Conservation (phyloP, 2,329 filamentous ascomycete species). For the Clathrospora elynae region DNA sequence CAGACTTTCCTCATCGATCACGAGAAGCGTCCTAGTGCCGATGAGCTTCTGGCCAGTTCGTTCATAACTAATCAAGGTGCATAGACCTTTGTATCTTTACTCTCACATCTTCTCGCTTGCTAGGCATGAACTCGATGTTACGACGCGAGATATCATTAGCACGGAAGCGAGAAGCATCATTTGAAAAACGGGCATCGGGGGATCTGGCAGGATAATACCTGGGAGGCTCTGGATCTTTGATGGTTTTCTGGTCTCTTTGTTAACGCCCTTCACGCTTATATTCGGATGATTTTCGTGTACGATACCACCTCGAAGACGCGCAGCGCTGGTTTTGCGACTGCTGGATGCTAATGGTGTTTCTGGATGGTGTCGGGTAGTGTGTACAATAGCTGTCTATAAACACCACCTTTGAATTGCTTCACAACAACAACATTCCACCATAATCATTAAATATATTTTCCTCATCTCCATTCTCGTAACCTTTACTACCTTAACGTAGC, state of each 20-base stretch:
- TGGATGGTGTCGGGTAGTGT: slow-evolving; percentile 1
- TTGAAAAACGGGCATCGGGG: slow-evolving; percentile 7
- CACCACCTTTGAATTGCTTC: neutral
- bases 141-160: slow-evolving; percentile 9
- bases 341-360: too few relatives aligned
- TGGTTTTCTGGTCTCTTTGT: neutral
- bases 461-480: too few relatives aligned
- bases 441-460: neutral
- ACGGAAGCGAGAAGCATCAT: slow-evolving; percentile 14
- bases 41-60: slow-evolving; percentile 81
- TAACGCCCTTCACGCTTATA: slow-evolving; percentile 19
- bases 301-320: slow-evolving; percentile 21
- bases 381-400: slow-evolving; percentile 4
- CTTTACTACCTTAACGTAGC: too few relatives aligned
- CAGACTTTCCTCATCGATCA: slow-evolving; percentile 96
- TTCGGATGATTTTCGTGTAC: slow-evolving; percentile 22
- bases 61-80: slow-evolving; percentile 73
- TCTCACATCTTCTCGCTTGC: slow-evolving; percentile 7
- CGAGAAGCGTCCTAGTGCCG: slow-evolving; percentile 86
- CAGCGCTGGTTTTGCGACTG: too few relatives aligned
- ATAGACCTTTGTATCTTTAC: slow-evolving; percentile 18
- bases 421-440: neutral
- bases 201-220: neutral
- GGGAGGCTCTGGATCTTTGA: neutral
- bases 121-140: too few relatives aligned